These are phyloP conservation scores for Pseudophaeomoniella oleicola DNA, from an alignment of 2,329 filamentous ascomycete genomes.

Conservation along the genomic window DNA sequence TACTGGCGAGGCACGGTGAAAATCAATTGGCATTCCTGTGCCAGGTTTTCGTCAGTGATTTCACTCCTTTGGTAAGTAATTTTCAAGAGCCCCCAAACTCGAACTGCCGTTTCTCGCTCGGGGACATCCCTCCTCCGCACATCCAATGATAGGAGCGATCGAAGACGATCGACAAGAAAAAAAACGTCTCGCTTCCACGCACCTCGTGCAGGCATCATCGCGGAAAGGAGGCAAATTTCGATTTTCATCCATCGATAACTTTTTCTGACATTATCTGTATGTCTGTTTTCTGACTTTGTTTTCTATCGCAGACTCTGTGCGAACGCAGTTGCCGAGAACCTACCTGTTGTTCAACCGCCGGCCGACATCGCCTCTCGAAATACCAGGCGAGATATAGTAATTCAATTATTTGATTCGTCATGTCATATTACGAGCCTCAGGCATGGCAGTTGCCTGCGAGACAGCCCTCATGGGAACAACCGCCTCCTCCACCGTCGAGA, in stretches of 20 bases:
- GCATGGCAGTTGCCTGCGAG: slow-evolving; percentile 47
- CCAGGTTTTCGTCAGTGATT: neutral
- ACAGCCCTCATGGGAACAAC: slow-evolving; percentile 59
- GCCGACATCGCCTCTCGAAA: no score
- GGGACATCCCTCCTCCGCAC: neutral
- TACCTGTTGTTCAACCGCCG: no score
- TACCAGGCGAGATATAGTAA: no score
- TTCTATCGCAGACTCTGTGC: no score
- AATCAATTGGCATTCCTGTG: neutral
- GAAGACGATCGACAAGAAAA: neutral
- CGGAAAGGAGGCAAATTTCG: no score
- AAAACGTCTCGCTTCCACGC: neutral
- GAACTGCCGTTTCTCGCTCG: neutral
- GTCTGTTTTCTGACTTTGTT: no score
- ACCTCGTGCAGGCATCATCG: neutral
- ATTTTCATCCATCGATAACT: no score
- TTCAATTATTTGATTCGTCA: slow-evolving; percentile 17
- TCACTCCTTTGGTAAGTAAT: neutral
- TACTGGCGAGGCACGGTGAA: neutral
- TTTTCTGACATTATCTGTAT: no score
- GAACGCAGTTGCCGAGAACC: neutral
- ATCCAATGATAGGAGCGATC: neutral
- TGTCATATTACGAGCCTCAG: slow-evolving; percentile 59
- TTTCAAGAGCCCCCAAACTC: neutral
- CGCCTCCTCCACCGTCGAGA: slow-evolving; percentile 54